A percentile compares a stretch with the other conserved stretches of the same genome.
These are phyloP conservation scores for Beauveria caledonica DNA, from an alignment of 2,329 filamentous ascomycete genomes.

Conservation along the genomic window DNA sequence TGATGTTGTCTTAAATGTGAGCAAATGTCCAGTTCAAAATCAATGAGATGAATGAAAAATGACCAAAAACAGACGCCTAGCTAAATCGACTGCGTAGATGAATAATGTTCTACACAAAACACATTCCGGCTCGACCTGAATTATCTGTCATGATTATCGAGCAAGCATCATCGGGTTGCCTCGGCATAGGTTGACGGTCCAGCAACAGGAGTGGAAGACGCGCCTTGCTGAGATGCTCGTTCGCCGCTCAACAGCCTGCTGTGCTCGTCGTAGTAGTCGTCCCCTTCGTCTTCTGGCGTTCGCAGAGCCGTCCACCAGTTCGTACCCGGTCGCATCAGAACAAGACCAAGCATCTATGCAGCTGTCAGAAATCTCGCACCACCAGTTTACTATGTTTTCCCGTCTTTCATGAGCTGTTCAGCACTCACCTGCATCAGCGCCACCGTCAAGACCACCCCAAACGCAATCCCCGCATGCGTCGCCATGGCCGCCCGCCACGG, in stretches of 20 bases:
- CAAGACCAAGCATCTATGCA: slow-evolving; percentile 22
- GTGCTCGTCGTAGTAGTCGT: background rate
- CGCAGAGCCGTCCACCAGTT: slow-evolving; percentile 24
- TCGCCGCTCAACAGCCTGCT: background rate
- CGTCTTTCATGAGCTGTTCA: background rate
- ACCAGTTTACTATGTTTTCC: no score
- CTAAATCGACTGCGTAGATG: background rate
- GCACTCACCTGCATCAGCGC: slow-evolving; percentile 48
- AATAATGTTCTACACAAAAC: background rate
- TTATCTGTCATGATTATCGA: background rate
- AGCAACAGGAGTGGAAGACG: background rate
- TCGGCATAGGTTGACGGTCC: slow-evolving; percentile 3
- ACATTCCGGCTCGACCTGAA: background rate
- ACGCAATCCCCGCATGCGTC: slow-evolving; percentile 43
- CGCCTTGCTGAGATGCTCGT: background rate
- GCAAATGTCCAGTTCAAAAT: background rate
- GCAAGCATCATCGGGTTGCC: background rate
- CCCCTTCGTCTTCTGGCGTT: slow-evolving; percentile 9
- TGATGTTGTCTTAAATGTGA: background rate
- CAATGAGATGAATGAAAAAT: background rate
- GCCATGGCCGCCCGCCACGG: slow-evolving; percentile 51
- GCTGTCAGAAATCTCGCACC: background rate
- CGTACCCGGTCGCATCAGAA: slow-evolving; percentile 22
- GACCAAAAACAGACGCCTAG: background rate
- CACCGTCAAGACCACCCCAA: slow-evolving; percentile 44